These are phyloP conservation scores for Leishmania lainsoni DNA, from an alignment of 208 protist genomes.

Conservation along the genomic window DNA sequence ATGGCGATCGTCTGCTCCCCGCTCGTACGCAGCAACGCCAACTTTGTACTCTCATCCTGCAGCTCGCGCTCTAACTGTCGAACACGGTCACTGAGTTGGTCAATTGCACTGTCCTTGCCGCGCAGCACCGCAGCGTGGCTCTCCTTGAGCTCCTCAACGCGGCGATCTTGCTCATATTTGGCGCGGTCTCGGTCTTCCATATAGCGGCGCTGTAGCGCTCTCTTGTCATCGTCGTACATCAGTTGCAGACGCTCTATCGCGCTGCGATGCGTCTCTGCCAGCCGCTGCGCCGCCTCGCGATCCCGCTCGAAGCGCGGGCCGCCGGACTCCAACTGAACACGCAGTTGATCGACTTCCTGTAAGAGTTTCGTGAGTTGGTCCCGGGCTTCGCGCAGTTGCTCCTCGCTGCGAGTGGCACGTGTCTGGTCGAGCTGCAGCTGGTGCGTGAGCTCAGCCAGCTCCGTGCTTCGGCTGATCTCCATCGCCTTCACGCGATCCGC, in stretches of 20 bases:
- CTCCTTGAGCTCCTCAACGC: constrained; percentile 54
- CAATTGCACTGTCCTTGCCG: constrained; percentile 42
- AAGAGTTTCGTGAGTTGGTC: constrained; percentile 51
- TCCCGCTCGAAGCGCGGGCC: constrained; percentile 22
- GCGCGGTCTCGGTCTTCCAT: constrained; percentile 63
- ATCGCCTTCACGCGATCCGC: constrained; percentile 35
- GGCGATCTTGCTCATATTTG: constrained; percentile 45
- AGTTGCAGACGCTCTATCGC: constrained; percentile 61
- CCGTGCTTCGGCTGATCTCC: constrained; percentile 49
- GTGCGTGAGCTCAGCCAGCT: constrained; percentile 54
- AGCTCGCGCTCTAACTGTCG: constrained; percentile 51
- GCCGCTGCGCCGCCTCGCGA: constrained; percentile 38
- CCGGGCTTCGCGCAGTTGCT: constrained; percentile 68
- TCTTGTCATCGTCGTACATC: constrained; percentile 81
- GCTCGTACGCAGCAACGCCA: constrained; percentile 23
- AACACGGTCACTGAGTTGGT: constrained; percentile 42
- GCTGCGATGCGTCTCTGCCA: constrained; percentile 54
- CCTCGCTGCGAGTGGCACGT: constrained; percentile 44
- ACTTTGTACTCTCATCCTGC: constrained; percentile 53
- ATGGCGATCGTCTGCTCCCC: constrained; percentile 9
- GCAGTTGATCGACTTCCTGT: constrained; percentile 57
- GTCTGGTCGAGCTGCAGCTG: constrained; percentile 63
- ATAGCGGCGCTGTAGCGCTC: constrained; percentile 46
- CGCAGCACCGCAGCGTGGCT: constrained; percentile 47
- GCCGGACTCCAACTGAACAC: constrained; percentile 28